Conservation (phyloP, 2,329 filamentous ascomycete genomes). For the Alternaria atra region DNA sequence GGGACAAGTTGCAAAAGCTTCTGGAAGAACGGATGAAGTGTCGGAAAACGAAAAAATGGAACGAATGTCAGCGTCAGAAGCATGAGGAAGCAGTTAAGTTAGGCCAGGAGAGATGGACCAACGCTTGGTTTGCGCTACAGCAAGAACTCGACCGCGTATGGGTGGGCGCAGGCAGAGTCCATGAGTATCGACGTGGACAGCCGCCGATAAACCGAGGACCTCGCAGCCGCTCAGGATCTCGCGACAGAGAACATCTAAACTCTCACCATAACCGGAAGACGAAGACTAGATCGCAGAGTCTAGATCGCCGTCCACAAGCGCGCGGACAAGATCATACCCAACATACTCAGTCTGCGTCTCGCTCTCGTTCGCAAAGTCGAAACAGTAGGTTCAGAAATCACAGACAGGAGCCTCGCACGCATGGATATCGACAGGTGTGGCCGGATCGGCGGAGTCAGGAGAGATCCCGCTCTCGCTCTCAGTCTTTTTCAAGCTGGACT, state of each 20-base stretch:
- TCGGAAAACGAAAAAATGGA: not conserved
- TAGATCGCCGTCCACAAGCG: too few species aligned
- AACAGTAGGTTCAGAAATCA: not conserved
- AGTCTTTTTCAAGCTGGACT: not conserved
- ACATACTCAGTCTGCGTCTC: not conserved
- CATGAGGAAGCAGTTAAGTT: not conserved
- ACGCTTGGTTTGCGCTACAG: not conserved
- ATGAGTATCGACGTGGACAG: not conserved
- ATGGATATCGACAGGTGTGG: too few species aligned
- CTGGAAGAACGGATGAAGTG: not conserved
- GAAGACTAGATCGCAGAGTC: not conserved
- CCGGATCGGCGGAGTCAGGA: too few species aligned
- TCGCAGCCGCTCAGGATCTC: not conserved
- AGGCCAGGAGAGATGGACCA: not conserved
- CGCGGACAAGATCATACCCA: not conserved
- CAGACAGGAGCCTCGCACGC: too few species aligned
- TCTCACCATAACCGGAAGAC: too few species aligned
- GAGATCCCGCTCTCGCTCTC: not conserved
- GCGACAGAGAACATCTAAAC: too few species aligned
- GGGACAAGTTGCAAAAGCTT: not conserved
- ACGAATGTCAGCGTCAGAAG: not conserved
- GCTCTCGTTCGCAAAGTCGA: not conserved
- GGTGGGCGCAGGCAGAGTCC: not conserved
- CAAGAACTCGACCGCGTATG: not conserved
- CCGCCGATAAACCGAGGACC: not conserved